Base-by-base conservation (phyloP, 768 basidiomycete genomes). In the Rhodotorula toruloides region DNA sequence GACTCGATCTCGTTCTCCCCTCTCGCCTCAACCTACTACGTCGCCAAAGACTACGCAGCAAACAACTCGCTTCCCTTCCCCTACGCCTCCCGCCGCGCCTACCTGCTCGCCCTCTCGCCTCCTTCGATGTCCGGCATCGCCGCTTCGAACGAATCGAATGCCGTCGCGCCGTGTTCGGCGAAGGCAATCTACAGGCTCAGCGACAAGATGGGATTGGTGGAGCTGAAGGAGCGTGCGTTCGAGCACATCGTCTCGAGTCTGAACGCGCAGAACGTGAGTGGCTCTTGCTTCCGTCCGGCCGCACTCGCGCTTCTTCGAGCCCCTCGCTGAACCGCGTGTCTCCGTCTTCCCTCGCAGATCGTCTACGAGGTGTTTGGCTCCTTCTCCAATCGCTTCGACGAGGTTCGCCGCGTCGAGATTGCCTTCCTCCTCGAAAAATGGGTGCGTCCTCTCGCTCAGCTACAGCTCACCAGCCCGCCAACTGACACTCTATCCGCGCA, bases 281-380 rank as follows among this genome's bases (percentile, higher is more conserved):
- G 8, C 27, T 40, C 16, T 8, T 14, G 3, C 16, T 36, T 47
- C 43, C 12, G 44, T 12, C 13, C 13, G 32, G 27, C 36, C 27
- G 7, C 27, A 27, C 29, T 34, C 21, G 19, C 17, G n/a, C 16
- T 29, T 25, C 22, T 12, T 16, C 32, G 21, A 2, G 32, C 31
- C 12, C 25, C 22, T 47, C 10, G 31, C 3, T 2, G 36, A n/a
- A 2, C 10, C 5, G 13, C 57, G 22, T 12, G 25, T 5, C 34
- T 25, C 5, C 44, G 34, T 34, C 10, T 27, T 14, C 25, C 9
- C 19, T 3, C 21, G 27, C 60, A 70, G 69, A 76, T 78, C 34
- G 77, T 79, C 3, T 76, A 77, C 65, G 80, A 81, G 62, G 79
- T 76, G 5, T 81, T 81, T 61, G 76, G 76, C 10, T 72, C 76